Evolutionary conservation across 257 asterid genomes (phyloP), one percentile per base, ranked within the genome.

Genomic region (Solanum sejunctum): DNA sequence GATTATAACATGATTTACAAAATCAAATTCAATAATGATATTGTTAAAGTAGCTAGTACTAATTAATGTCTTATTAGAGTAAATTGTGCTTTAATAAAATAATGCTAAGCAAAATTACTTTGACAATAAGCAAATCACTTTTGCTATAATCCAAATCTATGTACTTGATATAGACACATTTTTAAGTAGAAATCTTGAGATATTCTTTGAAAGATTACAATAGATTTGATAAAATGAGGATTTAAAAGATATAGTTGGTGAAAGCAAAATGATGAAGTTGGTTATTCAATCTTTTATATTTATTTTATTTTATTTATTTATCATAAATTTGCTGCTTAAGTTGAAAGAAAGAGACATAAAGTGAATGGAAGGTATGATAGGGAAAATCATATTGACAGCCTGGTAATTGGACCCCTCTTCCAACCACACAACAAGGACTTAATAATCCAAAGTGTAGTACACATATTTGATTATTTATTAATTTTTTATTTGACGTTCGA

Each of bases 321-420:
- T 70, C 85, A 89, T 71, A 89, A 86, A 82, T 87, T 75, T 86
- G 89, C 91, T 83, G 82, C 91, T 89, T 89, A 89, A 86, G 88
- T 89, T 87, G 93, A 85, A 88, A 92, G 94, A 91, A 88, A 92
- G 85, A 64, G 94, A 91, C 92, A 92, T 88, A 90, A 91, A 89
- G 92, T 88, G 88, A 87, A 82, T 72, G 87, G 88, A 57, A 85
- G 81, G 89, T 83, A 84, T 87, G 89, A 85, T 84, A 13, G 13
- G 12, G 81, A 45, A 87, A 12, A 85, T 41, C 89, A 84, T 87
- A 86, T 67, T 89, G 92, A 89, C 94, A 93, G 92, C 86, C 95
- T 92, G 93, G 89, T 85, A 58, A 85, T 83, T 87, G 88, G 92
- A 87, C 89, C 92, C 86, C 84, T n/a, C 58, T 86, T 78, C 92